Conservation (phyloP, 1,284 basidiomycete species). For the Meira miltonrushii region DNA sequence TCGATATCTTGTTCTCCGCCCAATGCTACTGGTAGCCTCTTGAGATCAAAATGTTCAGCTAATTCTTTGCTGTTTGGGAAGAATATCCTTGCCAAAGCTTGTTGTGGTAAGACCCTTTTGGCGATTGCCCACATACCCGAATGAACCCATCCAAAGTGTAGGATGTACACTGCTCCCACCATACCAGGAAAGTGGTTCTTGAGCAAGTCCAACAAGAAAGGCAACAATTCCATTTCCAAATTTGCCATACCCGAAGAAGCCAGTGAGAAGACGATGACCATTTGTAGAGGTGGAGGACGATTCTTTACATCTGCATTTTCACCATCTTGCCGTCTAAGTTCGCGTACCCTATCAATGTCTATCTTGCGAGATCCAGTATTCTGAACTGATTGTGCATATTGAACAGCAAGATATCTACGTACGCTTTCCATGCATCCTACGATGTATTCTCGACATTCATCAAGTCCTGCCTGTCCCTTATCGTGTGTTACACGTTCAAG, state of each 20-base stretch:
- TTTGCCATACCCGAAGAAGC: conserved; percentile 39
- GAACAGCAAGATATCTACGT: conserved; percentile 37
- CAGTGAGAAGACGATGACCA: conserved; percentile 39
- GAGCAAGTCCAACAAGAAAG: conserved; percentile 46
- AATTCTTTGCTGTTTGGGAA: conserved; percentile 66
- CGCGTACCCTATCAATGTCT: not conserved
- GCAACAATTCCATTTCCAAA: conserved; percentile 47
- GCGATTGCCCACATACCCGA: conserved; percentile 69
- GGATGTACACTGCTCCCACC: conserved; percentile 61
- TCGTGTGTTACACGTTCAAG: conserved; percentile 39
- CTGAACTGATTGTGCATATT: conserved; percentile 14
- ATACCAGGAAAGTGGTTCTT: conserved; percentile 50
- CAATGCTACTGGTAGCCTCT: conserved; percentile 55
- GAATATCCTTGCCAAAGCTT: conserved; percentile 66
- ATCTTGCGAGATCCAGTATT: not conserved
- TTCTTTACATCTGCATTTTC: not conserved
- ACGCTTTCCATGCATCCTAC: conserved; percentile 47
- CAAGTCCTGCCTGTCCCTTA: conserved; percentile 17
- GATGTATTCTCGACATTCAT: conserved; percentile 48
- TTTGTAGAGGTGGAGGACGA: conserved; percentile 28
- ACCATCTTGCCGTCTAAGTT: conserved; percentile 4
- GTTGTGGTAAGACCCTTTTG: conserved; percentile 68
- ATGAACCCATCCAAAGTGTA: conserved; percentile 79
- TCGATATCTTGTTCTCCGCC: conserved; percentile 38
- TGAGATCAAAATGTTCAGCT: conserved; percentile 60